phyloP scores from a whole-genome alignment of 1,284 basidiomycete species.

The Heterobasidion occidentale region DNA sequence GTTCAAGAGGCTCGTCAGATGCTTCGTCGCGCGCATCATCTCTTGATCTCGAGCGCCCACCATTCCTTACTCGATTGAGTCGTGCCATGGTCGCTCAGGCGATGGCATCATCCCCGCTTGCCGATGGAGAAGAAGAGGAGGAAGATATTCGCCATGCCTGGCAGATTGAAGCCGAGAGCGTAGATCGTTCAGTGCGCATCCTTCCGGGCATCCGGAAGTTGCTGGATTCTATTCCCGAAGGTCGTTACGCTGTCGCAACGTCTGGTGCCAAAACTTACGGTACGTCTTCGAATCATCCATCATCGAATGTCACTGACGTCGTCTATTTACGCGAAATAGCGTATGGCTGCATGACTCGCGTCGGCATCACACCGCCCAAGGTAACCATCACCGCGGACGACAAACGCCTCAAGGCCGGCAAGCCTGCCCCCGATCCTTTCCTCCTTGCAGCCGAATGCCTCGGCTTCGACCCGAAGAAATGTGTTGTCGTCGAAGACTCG shows the following conservation, averaged over 20 bases:
- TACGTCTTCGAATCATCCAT: constrained; percentile 21
- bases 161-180: constrained; percentile 51
- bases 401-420: constrained; percentile 56
- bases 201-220: constrained; percentile 66
- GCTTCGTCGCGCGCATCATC: neutral
- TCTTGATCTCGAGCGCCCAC: constrained; percentile 30
- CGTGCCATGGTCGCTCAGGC: constrained; percentile 25
- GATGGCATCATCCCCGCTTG: neutral
- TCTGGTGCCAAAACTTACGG: constrained; percentile 71
- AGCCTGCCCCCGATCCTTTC: constrained; percentile 70
- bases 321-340: constrained; percentile 26
- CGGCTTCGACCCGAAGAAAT: constrained; percentile 50
- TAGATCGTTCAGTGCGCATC: constrained; percentile 66
- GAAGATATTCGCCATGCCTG: constrained; percentile 38
- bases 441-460: constrained; percentile 68
- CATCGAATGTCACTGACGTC: neutral
- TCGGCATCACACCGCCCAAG: constrained; percentile 63
- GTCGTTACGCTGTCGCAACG: constrained; percentile 68
- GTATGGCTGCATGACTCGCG: constrained; percentile 64
- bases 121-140: constrained; percentile 30
- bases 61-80: constrained; percentile 41
- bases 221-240: constrained; percentile 62
- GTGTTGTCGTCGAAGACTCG: constrained; percentile 72
- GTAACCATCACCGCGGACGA: constrained; percentile 79
- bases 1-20: neutral